Conservation (phyloP, 306 rosid genomes). For the apple (Malus domestica) region ASM211411v1 NC_041789.1:23642501-23643000, state of each 20-base stretch:
- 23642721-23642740: neutral
- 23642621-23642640: neutral
- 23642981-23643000: neutral
- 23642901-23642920: neutral
- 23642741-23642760: neutral
- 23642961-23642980: neutral
- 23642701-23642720: neutral
- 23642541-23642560: neutral
- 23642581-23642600: no score
- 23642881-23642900: conserved; percentile 13
- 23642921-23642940: neutral
- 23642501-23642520: neutral
- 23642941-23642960: neutral
- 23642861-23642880: conserved; percentile 29
- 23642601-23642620: neutral
- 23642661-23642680: neutral
- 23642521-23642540: neutral
- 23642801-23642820: no score
- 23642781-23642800: no score
- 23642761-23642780: neutral
- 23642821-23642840: no score
- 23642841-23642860: neutral
- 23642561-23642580: no score
- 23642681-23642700: neutral
- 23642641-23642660: neutral